These are phyloP conservation scores for Aspergillus puulaauensis DNA, from an alignment of 2,329 filamentous ascomycete species.

Conservation along the genomic window DNA sequence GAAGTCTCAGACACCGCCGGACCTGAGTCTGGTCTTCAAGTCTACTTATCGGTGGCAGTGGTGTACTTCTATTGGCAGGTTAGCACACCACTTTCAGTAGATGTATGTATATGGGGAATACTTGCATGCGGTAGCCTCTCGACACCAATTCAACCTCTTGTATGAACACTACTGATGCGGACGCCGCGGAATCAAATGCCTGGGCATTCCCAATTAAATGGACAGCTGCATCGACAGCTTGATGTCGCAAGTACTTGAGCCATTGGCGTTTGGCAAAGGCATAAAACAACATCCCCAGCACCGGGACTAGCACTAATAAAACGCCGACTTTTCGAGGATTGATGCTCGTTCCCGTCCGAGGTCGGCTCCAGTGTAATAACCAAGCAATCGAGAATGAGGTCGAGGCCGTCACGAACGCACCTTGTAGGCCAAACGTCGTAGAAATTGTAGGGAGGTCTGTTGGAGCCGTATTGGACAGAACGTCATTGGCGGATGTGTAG, in stretches of 20 bases:
- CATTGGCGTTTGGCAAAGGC: slow-evolving; percentile 75
- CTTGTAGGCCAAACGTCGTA: slow-evolving; percentile 58
- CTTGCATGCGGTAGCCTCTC: slow-evolving; percentile 80
- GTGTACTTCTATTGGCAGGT: slow-evolving; percentile 66
- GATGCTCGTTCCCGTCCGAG: slow-evolving; percentile 52
- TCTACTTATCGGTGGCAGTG: slow-evolving; percentile 86
- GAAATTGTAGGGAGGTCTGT: slow-evolving; percentile 34
- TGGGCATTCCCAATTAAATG: slow-evolving; percentile 72
- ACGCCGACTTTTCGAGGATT: slow-evolving; percentile 42
- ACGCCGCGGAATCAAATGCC: slow-evolving; percentile 74
- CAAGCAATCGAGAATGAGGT: slow-evolving; percentile 64
- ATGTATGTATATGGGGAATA: slow-evolving; percentile 12
- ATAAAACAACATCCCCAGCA: slow-evolving; percentile 62
- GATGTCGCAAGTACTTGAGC: slow-evolving; percentile 73
- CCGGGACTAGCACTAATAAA: slow-evolving; percentile 47
- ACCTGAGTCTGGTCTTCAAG: slow-evolving; percentile 80
- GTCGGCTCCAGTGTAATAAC: slow-evolving; percentile 68
- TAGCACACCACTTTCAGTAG: slow-evolving; percentile 12
- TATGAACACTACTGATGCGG: slow-evolving; percentile 75
- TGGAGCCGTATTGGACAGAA: slow-evolving; percentile 30
- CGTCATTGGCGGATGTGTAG: slow-evolving; percentile 38
- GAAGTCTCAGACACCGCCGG: slow-evolving; percentile 76
- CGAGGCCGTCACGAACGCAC: slow-evolving; percentile 64
- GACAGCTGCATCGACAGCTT: slow-evolving; percentile 69
- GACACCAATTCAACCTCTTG: slow-evolving; percentile 96